phyloP scores from a whole-genome alignment of 2,329 filamentous ascomycete genomes.

The Nannizzia gypsea region DNA sequence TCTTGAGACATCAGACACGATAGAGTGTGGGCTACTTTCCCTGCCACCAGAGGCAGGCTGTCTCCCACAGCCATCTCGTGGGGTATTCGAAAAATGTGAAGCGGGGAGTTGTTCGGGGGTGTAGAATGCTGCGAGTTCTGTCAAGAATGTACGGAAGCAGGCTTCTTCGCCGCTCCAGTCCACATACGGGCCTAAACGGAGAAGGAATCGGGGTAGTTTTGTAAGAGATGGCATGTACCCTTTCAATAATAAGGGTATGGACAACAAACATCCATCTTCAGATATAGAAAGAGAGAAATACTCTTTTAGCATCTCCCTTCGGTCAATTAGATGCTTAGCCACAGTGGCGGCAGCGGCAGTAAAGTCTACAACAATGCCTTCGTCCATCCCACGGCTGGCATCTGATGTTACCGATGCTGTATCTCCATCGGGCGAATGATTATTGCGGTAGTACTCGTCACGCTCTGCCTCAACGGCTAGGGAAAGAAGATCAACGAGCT shows the following conservation, averaged over 20 bases:
- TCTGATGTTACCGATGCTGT: background rate
- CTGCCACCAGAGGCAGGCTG: background rate
- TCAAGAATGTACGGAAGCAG: conserved; percentile 77
- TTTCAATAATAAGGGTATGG: conserved; percentile 74
- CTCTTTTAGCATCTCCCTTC: conserved; percentile 76
- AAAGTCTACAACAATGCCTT: conserved; percentile 56
- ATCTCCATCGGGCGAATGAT: background rate
- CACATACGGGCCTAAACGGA: conserved; percentile 77
- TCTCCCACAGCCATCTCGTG: background rate
- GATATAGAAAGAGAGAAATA: conserved; percentile 85
- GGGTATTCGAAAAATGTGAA: conserved; percentile 9
- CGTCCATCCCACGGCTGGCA: conserved; percentile 32
- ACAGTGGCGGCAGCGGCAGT: conserved; percentile 50
- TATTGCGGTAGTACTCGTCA: conserved; percentile 22
- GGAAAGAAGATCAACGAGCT: conserved; percentile 56
- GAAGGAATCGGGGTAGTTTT: conserved; percentile 79
- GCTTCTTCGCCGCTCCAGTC: conserved; percentile 73
- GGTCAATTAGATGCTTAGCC: conserved; percentile 46
- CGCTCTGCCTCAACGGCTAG: conserved; percentile 64
- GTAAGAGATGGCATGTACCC: conserved; percentile 76
- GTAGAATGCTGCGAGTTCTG: conserved; percentile 80
- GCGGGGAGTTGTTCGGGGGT: conserved; percentile 69
- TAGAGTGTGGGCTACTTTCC: background rate
- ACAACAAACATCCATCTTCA: conserved; percentile 60
- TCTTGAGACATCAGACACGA: background rate